Conservation (phyloP, 352 stramenopile genomes). For the Thraustochytrium sp. region DNA sequence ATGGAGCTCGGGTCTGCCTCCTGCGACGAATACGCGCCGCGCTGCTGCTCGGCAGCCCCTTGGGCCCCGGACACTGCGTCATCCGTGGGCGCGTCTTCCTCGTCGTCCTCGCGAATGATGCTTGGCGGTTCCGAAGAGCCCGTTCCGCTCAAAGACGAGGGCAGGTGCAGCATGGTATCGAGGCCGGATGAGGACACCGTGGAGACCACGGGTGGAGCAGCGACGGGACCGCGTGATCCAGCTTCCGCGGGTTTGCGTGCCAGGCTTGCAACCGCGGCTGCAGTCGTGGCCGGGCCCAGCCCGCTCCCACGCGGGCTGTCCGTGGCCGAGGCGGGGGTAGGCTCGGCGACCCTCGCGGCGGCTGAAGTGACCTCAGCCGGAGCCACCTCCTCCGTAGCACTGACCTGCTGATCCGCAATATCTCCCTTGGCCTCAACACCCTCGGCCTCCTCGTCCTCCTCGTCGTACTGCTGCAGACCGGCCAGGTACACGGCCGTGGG, state of each 20-base stretch:
- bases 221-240: no score
- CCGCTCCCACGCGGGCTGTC: background rate
- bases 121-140: background rate
- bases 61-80: background rate
- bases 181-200: background rate
- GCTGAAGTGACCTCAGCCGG: no score
- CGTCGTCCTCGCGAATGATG: background rate
- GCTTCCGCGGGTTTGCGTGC: no score
- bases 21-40: no score
- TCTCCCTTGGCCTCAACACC: background rate
- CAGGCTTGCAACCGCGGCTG: background rate
- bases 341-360: no score
- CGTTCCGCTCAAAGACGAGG: background rate
- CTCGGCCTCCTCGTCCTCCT: conserved; percentile 7
- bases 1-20: background rate
- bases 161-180: background rate
- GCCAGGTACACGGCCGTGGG: conserved; percentile 7
- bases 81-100: background rate
- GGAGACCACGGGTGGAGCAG: background rate
- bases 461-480: background rate
- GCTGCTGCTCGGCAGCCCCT: no score
- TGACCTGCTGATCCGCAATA: background rate
- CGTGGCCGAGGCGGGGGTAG: no score
- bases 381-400: no score
- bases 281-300: background rate